phyloP scores from a whole-genome alignment of 139 green algal genomes.

The Chlamydomonas sphaeroides region DNA sequence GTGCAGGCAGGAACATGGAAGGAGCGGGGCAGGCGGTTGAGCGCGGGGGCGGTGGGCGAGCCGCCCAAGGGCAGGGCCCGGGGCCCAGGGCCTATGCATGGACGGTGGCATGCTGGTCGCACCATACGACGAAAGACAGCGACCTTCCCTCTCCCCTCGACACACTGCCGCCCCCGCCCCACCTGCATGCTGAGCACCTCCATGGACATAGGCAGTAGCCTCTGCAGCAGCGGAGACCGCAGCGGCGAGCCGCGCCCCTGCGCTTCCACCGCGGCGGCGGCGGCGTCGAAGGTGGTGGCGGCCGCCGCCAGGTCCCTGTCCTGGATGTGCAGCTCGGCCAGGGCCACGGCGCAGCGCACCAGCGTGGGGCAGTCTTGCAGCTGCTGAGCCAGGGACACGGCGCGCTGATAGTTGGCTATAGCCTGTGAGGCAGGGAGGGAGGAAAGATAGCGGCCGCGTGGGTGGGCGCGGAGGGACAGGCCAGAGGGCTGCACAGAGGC shows the following conservation, averaged over 20 bases:
- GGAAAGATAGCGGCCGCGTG: too few relatives aligned
- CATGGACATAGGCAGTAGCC: slow-evolving; percentile 31
- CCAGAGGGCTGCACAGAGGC: too few relatives aligned
- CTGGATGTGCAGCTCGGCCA: slow-evolving; percentile 14
- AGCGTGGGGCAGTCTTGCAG: slow-evolving; percentile 4
- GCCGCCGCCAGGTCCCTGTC: not conserved
- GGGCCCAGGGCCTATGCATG: too few relatives aligned
- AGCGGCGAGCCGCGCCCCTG: too few relatives aligned
- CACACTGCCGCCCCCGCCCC: not conserved
- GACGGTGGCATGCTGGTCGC: not conserved
- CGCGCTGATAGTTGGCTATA: slow-evolving; percentile 6
- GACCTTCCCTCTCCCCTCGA: not conserved
- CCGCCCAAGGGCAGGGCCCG: too few relatives aligned
- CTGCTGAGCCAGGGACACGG: not conserved
- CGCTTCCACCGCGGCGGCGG: not conserved
- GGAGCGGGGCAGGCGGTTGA: too few relatives aligned
- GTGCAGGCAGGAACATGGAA: not conserved
- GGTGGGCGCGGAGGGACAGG: too few relatives aligned
- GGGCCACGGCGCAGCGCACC: not conserved
- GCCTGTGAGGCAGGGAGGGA: not conserved
- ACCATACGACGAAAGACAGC: not conserved
- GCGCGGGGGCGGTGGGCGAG: too few relatives aligned
- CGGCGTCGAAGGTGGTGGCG: not conserved
- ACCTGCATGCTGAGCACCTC: slow-evolving; percentile 36
- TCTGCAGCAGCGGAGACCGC: slow-evolving; percentile 9